A percentile compares a stretch with the other conserved stretches of the same genome.
These are phyloP conservation scores for Fusarium mundagurra DNA, from an alignment of 2,329 filamentous ascomycete genomes.

Conservation along the genomic window DNA sequence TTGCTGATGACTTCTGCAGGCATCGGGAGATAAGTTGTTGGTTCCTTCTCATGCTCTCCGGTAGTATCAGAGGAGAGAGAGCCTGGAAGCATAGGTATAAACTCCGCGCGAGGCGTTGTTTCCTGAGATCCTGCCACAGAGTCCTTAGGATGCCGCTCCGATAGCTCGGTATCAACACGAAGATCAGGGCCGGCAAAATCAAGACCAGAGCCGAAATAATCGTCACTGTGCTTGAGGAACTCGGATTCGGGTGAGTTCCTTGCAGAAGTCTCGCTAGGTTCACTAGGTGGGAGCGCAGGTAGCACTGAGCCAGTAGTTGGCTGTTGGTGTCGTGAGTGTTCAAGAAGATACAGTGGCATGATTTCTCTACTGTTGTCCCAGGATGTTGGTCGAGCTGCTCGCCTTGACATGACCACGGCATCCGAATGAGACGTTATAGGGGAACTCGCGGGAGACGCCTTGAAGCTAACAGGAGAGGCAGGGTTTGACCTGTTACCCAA, in stretches of 20 bases:
- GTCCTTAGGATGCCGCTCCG: slow-evolving; percentile 45
- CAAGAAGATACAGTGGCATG: slow-evolving; percentile 83
- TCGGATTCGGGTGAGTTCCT: slow-evolving; percentile 48
- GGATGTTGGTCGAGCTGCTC: slow-evolving; percentile 62
- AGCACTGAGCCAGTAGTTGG: slow-evolving; percentile 52
- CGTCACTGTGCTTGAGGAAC: slow-evolving; percentile 39
- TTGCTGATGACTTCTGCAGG: slow-evolving; percentile 54
- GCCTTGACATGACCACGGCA: slow-evolving; percentile 46
- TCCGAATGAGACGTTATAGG: slow-evolving; percentile 49
- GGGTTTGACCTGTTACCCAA: slow-evolving; percentile 59
- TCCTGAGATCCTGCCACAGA: slow-evolving; percentile 71
- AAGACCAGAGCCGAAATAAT: slow-evolving; percentile 42
- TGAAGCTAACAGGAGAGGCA: slow-evolving; percentile 53
- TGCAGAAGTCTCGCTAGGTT: slow-evolving; percentile 53
- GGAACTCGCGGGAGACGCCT: slow-evolving; percentile 52
- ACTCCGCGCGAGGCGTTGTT: slow-evolving; percentile 72
- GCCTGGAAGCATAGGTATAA: slow-evolving; percentile 44
- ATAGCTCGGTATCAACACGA: slow-evolving; percentile 53
- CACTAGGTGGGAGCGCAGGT: slow-evolving; percentile 61
- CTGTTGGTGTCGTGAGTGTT: slow-evolving; percentile 61
- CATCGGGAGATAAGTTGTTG: slow-evolving; percentile 49
- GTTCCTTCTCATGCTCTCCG: not conserved
- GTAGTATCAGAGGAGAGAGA: not conserved
- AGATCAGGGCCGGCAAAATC: slow-evolving; percentile 44
- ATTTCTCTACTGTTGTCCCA: slow-evolving; percentile 76